Conservation (phyloP, 352 stramenopile species). For the Albugo candida region DNA sequence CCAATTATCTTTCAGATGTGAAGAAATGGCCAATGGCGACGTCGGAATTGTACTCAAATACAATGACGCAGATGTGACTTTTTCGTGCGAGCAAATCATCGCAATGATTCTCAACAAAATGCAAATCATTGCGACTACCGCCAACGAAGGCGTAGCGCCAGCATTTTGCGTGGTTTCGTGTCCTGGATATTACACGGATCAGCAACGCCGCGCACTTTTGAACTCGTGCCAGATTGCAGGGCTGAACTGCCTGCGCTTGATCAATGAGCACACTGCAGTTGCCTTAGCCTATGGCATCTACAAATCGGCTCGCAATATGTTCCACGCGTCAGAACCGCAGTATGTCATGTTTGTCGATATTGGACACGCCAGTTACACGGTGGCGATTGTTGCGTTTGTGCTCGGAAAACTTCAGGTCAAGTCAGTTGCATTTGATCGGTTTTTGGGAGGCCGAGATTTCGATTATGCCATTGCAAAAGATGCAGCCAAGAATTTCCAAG, state of each 20-base stretch:
- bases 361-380: constrained; percentile 86
- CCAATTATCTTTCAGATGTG: constrained; percentile 80
- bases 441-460: constrained; percentile 93
- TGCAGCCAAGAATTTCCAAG: constrained; percentile 88
- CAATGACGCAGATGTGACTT: constrained; percentile 76
- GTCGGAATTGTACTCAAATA: constrained; percentile 85
- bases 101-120: constrained; percentile 98
- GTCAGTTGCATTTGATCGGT: constrained; percentile 83
- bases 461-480: constrained; percentile 90
- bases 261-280: constrained; percentile 96
- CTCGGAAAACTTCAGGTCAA: constrained; percentile 93
- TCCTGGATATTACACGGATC: constrained; percentile 95
- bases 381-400: constrained; percentile 84
- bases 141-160: constrained; percentile 77
- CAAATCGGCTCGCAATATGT: constrained; percentile 88
- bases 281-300: constrained; percentile 92
- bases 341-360: constrained; percentile 99
- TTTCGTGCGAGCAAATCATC: constrained; percentile 90
- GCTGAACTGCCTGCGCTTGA: constrained; percentile 91
- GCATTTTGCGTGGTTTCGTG: constrained; percentile 90
- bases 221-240: constrained; percentile 86
- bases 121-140: constrained; percentile 83
- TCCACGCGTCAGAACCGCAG: constrained; percentile 83
- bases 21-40: constrained; percentile 73
- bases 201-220: constrained; percentile 90